Conservation (phyloP, 768 basidiomycete species). For the Austroboletus eburneus region DNA sequence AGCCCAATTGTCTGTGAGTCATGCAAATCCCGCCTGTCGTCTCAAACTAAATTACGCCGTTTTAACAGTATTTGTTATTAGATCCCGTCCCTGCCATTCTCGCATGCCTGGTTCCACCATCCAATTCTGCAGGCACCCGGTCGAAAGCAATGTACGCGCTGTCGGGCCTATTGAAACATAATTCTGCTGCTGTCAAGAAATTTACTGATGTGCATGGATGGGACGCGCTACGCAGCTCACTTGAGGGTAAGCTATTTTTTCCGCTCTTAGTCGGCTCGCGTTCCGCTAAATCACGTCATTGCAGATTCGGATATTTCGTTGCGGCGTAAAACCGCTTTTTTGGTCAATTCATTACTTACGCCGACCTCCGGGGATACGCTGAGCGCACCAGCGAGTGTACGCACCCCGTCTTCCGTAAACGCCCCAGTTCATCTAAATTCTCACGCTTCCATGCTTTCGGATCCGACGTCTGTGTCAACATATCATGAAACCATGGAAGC, state of each 20-base stretch:
- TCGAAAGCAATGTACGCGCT: constrained; percentile 83
- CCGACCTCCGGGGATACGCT: constrained; percentile 33
- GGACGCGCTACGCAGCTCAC: constrained; percentile 51
- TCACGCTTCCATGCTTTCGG: constrained; percentile 57
- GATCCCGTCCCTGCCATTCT: constrained; percentile 66
- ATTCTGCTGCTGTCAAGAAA: constrained; percentile 54
- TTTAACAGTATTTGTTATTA: constrained; percentile 53
- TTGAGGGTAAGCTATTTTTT: constrained; percentile 48
- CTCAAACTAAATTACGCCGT: not conserved
- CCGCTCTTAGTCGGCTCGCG: not conserved
- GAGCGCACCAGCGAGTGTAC: constrained; percentile 10
- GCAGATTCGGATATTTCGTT: constrained; percentile 74
- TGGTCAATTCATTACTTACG: constrained; percentile 66
- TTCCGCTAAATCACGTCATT: constrained; percentile 5
- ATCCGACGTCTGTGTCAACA: constrained; percentile 52
- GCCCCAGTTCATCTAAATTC: constrained; percentile 65
- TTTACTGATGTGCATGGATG: constrained; percentile 59
- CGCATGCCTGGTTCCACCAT: constrained; percentile 53
- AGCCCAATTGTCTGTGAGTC: constrained; percentile 69
- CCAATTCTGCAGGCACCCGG: constrained; percentile 50
- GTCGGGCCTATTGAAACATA: constrained; percentile 78
- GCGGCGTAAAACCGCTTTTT: constrained; percentile 75
- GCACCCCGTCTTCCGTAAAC: constrained; percentile 20
- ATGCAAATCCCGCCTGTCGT: not conserved
- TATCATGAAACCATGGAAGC: constrained; percentile 46